A percentile compares a stretch with the other conserved stretches of the same genome.
These are phyloP conservation scores for Epichloe scottii DNA, from an alignment of 2,329 filamentous ascomycete genomes.

Conservation along the genomic window DNA sequence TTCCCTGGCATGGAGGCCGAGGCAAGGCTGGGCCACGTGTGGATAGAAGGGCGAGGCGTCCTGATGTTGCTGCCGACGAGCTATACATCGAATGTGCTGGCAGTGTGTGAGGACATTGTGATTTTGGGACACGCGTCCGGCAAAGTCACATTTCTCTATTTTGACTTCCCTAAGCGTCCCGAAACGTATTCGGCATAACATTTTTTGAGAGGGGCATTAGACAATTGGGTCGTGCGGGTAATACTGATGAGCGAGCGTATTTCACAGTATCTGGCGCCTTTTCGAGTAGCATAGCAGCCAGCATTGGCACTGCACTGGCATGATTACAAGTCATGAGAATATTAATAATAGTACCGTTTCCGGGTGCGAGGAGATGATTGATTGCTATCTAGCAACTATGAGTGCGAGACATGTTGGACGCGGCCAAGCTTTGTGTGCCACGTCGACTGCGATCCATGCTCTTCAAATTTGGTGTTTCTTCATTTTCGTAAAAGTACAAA, in stretches of 20 bases:
- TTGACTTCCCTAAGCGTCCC: constrained; percentile 4
- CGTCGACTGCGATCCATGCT: background rate
- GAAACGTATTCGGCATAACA: constrained; percentile 2
- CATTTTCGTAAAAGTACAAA: background rate
- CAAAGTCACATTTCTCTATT: constrained; percentile 8
- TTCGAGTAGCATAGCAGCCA: background rate
- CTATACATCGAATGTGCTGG: constrained; percentile 5
- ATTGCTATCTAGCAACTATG: background rate
- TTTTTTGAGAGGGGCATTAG: background rate
- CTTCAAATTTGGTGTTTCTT: background rate
- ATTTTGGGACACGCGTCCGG: constrained; percentile 8
- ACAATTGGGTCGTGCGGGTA: background rate
- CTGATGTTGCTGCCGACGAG: constrained; percentile 6
- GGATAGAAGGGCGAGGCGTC: constrained; percentile 5
- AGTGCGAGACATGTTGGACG: background rate
- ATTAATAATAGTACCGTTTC: too few relatives aligned
- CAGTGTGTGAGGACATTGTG: constrained; percentile 5
- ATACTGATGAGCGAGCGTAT: background rate
- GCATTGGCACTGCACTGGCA: background rate
- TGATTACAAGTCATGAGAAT: background rate
- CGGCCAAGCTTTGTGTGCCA: background rate
- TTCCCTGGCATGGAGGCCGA: constrained; percentile 8
- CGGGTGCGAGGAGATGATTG: background rate
- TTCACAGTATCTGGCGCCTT: background rate
- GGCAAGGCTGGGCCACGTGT: constrained; percentile 6